Percentiles rank a stretch among this genome's conserved stretches.
Evolutionary conservation across 768 basidiomycete species (phyloP).

Genomic region (Suillus plorans): DNA sequence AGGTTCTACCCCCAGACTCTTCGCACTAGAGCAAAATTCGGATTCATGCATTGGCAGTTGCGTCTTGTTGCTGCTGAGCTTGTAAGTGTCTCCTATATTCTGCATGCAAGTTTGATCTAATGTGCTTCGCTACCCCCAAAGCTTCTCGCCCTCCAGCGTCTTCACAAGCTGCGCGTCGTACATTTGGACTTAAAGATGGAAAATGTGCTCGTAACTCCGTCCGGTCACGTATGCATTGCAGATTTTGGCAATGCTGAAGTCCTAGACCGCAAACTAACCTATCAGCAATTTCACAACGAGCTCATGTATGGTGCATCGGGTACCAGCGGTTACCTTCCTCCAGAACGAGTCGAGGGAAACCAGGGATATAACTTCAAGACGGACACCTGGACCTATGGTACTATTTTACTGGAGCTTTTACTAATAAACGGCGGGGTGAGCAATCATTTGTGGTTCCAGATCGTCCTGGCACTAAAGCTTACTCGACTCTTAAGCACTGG

Average conservation of each 20-base stretch:
- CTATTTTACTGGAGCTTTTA: conserved; percentile 12
- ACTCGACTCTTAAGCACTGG: conserved; percentile 8
- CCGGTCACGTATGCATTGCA: conserved; percentile 14
- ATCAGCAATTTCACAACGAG: conserved; percentile 5
- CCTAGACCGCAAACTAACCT: conserved; percentile 7
- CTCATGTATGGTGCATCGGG: conserved; percentile 19
- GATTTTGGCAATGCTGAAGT: conserved; percentile 19
- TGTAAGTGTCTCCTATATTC: conserved; percentile 4
- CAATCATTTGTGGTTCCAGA: neutral
- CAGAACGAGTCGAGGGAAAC: conserved; percentile 36
- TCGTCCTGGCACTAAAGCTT: neutral
- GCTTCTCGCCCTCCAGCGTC: conserved; percentile 13
- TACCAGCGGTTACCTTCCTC: conserved; percentile 47
- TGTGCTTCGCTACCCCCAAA: neutral
- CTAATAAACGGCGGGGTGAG: conserved; percentile 11
- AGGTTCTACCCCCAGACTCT: conserved; percentile 14
- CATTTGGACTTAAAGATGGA: conserved; percentile 56
- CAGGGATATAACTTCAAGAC: conserved; percentile 43
- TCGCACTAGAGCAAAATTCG: conserved; percentile 6
- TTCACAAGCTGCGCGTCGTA: conserved; percentile 30
- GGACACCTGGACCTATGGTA: conserved; percentile 42
- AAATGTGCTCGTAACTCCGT: conserved; percentile 43
- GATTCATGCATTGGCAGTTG: conserved; percentile 11
- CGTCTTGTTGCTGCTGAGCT: conserved; percentile 17
- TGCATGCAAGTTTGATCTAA: neutral